Evolutionary conservation across 495 filamentous ascomycete genomes (phyloP), one percentile per base, ranked within the genome.

Genomic region (Podospora comata): DNA sequence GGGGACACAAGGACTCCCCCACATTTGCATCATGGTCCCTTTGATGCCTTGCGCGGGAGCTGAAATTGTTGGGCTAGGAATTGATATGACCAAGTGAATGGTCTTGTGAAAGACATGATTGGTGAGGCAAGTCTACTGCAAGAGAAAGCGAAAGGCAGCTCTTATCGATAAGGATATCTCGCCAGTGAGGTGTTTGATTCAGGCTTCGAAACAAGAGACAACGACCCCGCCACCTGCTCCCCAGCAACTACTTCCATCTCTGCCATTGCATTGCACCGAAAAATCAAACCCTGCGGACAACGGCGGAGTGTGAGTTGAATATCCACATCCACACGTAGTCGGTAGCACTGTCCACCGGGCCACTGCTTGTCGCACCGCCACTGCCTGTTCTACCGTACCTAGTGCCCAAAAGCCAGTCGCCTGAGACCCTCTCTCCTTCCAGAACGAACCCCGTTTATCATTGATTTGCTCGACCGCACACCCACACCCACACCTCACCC

Each of bases 381-480:
- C 39, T 48, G 39, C 39, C 39, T 1, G 30, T 32, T 48, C 39
- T 23, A 23, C 23, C 23, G 23, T 23, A 23, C 23, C 23, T 48
- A 48, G 39, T 48, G 39, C 39, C 39, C 39, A 48, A 48, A 48
- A 13, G 39, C 39, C 7, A 39, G 34, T 39, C 34, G 34, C 34
- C 34, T 11, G 34, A 39, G 34, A 39, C 34, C 9, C 15, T 48
- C 15, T 48, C 13, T 48, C 39, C 39, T 48, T 48, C 39, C 39
- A 48, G 39, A 48, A 48, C 59, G 26, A 61, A 61, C 59, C 27
- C 59, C 59, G 16, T 61, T 61, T 48, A 48, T 61, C 32, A 61
- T 34, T 61, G 59, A 61, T 61, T 61, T 28, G 59, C 20, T 30
- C 23, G 26, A 26, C 23, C 59, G 39, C 39, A 48, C 39, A 48